These are phyloP conservation scores for Aspergillus ibericus DNA, from an alignment of 2,329 filamentous ascomycete species.

Conservation along the genomic window DNA sequence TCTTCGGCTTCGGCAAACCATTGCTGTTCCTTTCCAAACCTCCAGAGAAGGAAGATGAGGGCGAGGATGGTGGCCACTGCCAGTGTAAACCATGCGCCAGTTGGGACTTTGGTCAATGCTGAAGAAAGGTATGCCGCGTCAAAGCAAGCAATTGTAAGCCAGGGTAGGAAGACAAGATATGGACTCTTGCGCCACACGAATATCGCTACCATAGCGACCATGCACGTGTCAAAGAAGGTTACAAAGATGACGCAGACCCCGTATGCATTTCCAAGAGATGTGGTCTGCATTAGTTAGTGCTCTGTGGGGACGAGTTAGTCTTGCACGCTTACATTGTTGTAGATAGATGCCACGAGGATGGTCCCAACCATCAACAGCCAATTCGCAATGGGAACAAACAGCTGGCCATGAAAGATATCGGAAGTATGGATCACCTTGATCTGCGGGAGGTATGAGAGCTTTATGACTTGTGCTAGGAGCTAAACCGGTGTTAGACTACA, in stretches of 20 bases:
- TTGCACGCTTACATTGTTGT: constrained; percentile 57
- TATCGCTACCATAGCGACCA: constrained; percentile 70
- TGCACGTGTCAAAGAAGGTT: constrained; percentile 73
- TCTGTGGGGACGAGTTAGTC: no score
- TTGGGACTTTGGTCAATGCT: constrained; percentile 69
- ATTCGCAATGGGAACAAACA: constrained; percentile 74
- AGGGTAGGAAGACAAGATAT: constrained; percentile 63
- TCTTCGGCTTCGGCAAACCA: constrained; percentile 70
- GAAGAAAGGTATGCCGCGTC: constrained; percentile 71
- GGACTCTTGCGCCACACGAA: constrained; percentile 71
- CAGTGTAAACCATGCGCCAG: constrained; percentile 77
- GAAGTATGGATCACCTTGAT: constrained; percentile 73
- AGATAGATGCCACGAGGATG: constrained; percentile 71
- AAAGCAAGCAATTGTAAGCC: constrained; percentile 34
- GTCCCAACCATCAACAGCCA: constrained; percentile 76
- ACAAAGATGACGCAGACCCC: constrained; percentile 79
- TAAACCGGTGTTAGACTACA: constrained; percentile 20
- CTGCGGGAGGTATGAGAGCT: constrained; percentile 71
- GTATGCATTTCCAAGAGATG: constrained; percentile 70
- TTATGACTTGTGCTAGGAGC: constrained; percentile 70
- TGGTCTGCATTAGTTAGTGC: constrained; percentile 50
- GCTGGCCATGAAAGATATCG: constrained; percentile 67
- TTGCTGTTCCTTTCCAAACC: constrained; percentile 75
- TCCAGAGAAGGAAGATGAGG: constrained; percentile 69
- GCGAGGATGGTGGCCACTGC: constrained; percentile 63